Evolutionary conservation across 2,329 filamentous ascomycete genomes (phyloP), one percentile per base, ranked within the genome.

Genomic region (Trichoderma breve): DNA sequence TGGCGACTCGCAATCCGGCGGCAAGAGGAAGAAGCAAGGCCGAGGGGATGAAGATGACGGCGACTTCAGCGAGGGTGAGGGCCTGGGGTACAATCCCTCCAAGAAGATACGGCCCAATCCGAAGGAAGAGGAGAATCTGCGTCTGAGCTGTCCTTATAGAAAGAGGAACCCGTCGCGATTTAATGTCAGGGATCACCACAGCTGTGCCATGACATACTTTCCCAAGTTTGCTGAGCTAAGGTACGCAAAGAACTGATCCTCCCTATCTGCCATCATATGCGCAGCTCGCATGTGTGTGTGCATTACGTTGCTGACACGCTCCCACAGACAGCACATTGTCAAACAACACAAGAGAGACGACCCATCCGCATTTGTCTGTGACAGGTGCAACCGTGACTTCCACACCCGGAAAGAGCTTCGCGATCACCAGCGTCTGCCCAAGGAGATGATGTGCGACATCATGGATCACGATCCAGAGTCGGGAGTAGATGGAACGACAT

Each of bases 111-210:
- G 79, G 12, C 78, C 78, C 3, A 80, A 79, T 28, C 78, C 79
- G 0, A 77, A 74, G 43, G 82, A 82, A 0, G 81, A 83, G 1
- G 81, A 82, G 65, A 82, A 81, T 57, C 75, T 83, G 4, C 79
- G 82, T 2, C 74, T 83, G 5, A 83, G 83, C 66, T 85, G 84
- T 70, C 84, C 84, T 1, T 85, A 82, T 53, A 78, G 84, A 36
- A 84, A 84, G 74, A 79, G 83, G 14, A 85, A 85, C 55, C 83
- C 84, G 1, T 78, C 79, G 39, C 80, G 83, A 1, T 85, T 85
- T 74, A 85, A 85, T 43, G 81, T 85, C 57, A 79, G 84, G 4
- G 83, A 85, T 57, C 81, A 85, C 47, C 81, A 84, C 65, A 79
- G 79, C 24, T 85, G 84, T 72, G 83, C 83, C 18, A 83, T 82